Evolutionary conservation across 2,329 filamentous ascomycete genomes (phyloP).

Genomic region (Coniochaeta sp.): DNA sequence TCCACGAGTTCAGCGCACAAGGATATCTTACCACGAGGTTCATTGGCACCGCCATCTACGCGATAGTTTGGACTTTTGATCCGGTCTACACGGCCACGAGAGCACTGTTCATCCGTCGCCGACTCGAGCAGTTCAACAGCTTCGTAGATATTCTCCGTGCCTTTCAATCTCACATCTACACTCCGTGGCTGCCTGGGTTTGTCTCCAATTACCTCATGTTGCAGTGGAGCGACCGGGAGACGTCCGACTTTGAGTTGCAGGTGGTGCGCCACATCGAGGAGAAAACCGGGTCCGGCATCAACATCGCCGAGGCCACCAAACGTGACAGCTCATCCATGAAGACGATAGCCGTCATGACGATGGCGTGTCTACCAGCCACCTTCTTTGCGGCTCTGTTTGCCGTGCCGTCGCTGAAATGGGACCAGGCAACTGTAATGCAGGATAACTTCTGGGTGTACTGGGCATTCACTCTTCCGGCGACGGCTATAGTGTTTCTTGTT

Average conservation of each 20-base stretch:
- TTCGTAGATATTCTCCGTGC: not conserved
- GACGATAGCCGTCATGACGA: slow-evolving; percentile 27
- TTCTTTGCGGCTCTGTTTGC: slow-evolving; percentile 25
- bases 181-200: slow-evolving; percentile 3
- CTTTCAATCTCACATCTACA: not conserved
- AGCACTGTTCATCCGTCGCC: not conserved
- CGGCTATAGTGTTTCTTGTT: slow-evolving; percentile 6
- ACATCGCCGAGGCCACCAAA: slow-evolving; percentile 27
- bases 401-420: slow-evolving; percentile 11
- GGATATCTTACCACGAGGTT: slow-evolving; percentile 4
- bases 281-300: slow-evolving; percentile 1
- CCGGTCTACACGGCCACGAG: not conserved
- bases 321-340: slow-evolving; percentile 22
- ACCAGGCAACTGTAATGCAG: slow-evolving; percentile 3
- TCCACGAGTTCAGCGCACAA: slow-evolving; percentile 2
- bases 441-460: slow-evolving; percentile 14
- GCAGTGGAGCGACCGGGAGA: not conserved
- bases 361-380: slow-evolving; percentile 28
- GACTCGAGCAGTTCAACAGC: too few species aligned
- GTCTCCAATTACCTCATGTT: slow-evolving; percentile 2
- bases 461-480: slow-evolving; percentile 12
- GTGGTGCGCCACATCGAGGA: not conserved
- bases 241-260: not conserved
- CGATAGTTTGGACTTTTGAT: slow-evolving; percentile 5
- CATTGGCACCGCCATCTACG: slow-evolving; percentile 2